Base-by-base conservation (phyloP, 2,329 filamentous ascomycete genomes). In the Trichoderma sp. region DNA sequence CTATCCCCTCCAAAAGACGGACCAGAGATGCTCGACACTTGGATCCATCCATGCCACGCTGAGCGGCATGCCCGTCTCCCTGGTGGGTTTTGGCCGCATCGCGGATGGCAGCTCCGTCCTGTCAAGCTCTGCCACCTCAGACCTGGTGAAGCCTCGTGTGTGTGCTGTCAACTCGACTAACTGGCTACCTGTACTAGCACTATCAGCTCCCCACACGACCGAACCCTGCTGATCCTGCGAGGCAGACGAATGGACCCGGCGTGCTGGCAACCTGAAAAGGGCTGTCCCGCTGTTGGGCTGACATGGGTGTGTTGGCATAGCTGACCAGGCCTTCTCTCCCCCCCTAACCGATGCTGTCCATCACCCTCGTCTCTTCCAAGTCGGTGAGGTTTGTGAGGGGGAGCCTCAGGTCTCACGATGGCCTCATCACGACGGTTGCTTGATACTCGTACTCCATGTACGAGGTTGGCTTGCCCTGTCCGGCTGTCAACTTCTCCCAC, bases 151-250 rank as follows among this genome's bases (percentile, higher is more conserved):
- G 53, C 26, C 36, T 64, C 26, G 26, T 34, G 36, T 56, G 39
- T 58, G 57, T 58, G 66, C 66, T 70, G 66, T 70, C 66, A 70
- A 34, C 57, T 62, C 51, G 28, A 68, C 66, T 66, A 32, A 51
- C 63, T 56, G n/a, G 63, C 47, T 66, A 36, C 63, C 51, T 53
- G 36, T 34, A 56, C 43, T 36, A 70, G 43, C 57, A 60, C 57
- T 63, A 70, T 70, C 68, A 70, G 68, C 68, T 70, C 58, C 60
- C 60, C 60, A 57, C 69, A 64, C 34, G 36, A 47, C 51, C 51
- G 51, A 64, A 71, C 69, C 69, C 69, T 71, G 69, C 69, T 71
- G 69, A 71, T 71, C 69, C 69, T 71, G 69, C 69, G 61, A 71
- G 69, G 69, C 69, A 71, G 51, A 71, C 47, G 61, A 71, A 71